Evolutionary conservation across 2,329 filamentous ascomycete genomes (phyloP).

Genomic region (Arthrobotrys iridis): DNA sequence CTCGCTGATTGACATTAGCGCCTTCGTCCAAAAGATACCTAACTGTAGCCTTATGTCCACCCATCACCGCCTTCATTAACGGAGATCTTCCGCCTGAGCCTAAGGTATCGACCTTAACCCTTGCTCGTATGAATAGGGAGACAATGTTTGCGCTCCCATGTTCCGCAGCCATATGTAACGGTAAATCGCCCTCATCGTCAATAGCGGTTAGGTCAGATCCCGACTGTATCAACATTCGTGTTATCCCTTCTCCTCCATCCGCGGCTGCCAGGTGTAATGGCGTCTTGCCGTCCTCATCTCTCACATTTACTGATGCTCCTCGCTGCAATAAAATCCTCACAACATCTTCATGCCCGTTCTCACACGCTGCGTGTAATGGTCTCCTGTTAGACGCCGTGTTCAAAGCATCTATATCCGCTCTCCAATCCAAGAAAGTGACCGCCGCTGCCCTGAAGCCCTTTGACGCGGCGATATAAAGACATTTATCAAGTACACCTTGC

Average conservation of each 20-base stretch:
- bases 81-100: slow-evolving; percentile 40
- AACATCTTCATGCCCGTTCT: slow-evolving; percentile 58
- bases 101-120: slow-evolving; percentile 53
- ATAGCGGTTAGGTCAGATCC: slow-evolving; percentile 55
- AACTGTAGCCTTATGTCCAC: slow-evolving; percentile 41
- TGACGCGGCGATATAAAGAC: slow-evolving; percentile 55
- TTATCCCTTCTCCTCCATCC: slow-evolving; percentile 57
- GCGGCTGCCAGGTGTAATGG: slow-evolving; percentile 59
- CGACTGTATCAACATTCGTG: slow-evolving; percentile 57
- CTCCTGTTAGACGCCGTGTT: slow-evolving; percentile 54
- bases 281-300: slow-evolving; percentile 59
- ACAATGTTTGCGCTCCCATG: slow-evolving; percentile 57
- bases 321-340: slow-evolving; percentile 59
- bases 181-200: slow-evolving; percentile 57
- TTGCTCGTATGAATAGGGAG: slow-evolving; percentile 57
- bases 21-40: slow-evolving; percentile 45
- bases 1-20: slow-evolving; percentile 34
- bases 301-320: slow-evolving; percentile 57
- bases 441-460: slow-evolving; percentile 42
- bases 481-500: slow-evolving; percentile 32
- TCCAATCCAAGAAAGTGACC: slow-evolving; percentile 48
- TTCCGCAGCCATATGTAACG: slow-evolving; percentile 58
- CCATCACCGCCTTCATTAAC: slow-evolving; percentile 47
- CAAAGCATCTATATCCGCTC: slow-evolving; percentile 39
- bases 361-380: slow-evolving; percentile 59